Evolutionary conservation across 805 yeast genomes (phyloP), one percentile per base, ranked within the genome.

Genomic region (Candida incommunis): DNA sequence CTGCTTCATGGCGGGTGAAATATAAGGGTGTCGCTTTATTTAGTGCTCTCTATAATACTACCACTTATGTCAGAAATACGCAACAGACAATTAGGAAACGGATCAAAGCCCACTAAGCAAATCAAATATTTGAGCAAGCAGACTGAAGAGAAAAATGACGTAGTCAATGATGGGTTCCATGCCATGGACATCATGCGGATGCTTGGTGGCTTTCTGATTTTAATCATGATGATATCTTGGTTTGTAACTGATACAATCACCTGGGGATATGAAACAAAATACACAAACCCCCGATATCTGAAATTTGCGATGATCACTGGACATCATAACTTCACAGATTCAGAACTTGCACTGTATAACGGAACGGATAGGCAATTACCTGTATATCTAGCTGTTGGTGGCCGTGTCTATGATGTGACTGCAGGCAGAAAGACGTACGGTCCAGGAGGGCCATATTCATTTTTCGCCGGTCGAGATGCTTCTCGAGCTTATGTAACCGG

Each of bases 401-500:
- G 83, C 0, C 65, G 63, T 13, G 79, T 82, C 0, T 82, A 66
- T 53, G 90, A 82, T 54, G 92, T 82, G 4, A 62, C 76, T 1
- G 59, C 69, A 0, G 63, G 72, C 11, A 61, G 68, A 1, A 62
- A 56, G 3, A 61, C 77, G 2, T 82, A 82, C 56, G 82, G 82
- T 0, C 78, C 78, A 0, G 61, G 66, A 0, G 82, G 82, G 0
- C 54, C 74, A 0, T 82, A 82, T 56, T 53, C 65, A 7, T 61
- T 68, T 37, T 71, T 82, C 53, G 70, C 78, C 25, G 92, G 90
- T 1, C 63, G 63, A 40, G 92, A 82, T 58, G 74, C 76, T 34
- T 78, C 86, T 2, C 63, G 88, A 23, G 82, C 81, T 18, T 79
- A 72, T 53, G 78, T 73, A 2, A 81, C 85, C 1, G 88, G 88